phyloP scores from a whole-genome alignment of 2,329 filamentous ascomycete genomes.

The Trichoderma sp. region DNA sequence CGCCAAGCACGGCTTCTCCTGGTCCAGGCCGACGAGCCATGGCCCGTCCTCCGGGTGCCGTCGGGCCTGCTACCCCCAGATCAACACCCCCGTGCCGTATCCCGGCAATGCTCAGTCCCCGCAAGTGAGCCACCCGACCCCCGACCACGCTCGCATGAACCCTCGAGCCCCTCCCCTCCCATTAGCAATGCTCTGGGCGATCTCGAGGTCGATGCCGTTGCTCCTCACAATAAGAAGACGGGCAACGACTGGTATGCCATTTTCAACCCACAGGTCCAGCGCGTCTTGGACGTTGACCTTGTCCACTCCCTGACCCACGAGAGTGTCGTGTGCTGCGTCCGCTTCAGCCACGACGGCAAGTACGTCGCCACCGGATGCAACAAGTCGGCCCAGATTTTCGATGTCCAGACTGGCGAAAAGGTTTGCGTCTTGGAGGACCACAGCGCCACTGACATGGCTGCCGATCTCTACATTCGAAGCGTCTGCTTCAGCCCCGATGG shows the following conservation, averaged over 20 bases:
- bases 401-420: conserved; percentile 83
- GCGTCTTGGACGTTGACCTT: conserved; percentile 88
- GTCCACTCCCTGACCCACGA: conserved; percentile 92
- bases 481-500: conserved; percentile 99
- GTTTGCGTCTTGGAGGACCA: conserved; percentile 90
- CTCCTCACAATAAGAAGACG: conserved; percentile 84
- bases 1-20: conserved; percentile 82
- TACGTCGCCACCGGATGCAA: conserved; percentile 98
- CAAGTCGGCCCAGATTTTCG: conserved; percentile 98
- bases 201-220: conserved; percentile 81
- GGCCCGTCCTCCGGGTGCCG: conserved; percentile 62
- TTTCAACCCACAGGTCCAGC: conserved; percentile 90
- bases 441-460: conserved; percentile 73
- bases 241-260: conserved; percentile 94
- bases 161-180: conserved; percentile 51
- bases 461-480: conserved; percentile 94
- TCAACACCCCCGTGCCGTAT: conserved; percentile 85
- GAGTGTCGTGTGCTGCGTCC: conserved; percentile 96
- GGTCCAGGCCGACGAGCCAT: conserved; percentile 76
- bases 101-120: conserved; percentile 81
- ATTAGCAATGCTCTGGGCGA: conserved; percentile 73
- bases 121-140: conserved; percentile 82
- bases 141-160: conserved; percentile 61
- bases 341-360: conserved; percentile 94
- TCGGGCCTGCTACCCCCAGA: conserved; percentile 82